Evolutionary conservation across 2,329 filamentous ascomycete species (phyloP).

Genomic region (Colletotrichum sp.): DNA sequence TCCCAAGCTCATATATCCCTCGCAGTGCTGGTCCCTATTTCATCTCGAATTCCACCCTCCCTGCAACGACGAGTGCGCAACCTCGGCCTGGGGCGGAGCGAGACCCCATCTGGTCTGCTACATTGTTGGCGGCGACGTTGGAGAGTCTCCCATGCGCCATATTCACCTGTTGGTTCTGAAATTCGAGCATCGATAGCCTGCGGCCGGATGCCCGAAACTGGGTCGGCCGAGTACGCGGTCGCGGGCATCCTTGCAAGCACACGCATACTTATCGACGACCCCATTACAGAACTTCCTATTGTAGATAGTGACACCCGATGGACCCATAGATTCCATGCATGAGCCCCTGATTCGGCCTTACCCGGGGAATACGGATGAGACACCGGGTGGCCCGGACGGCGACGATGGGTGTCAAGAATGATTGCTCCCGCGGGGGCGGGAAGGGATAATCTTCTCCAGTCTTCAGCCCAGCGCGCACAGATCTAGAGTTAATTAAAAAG

Average conservation of each 20-base stretch:
- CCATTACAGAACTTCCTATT: slow-evolving; percentile 7
- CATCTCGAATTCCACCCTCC: background rate
- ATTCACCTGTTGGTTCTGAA: background rate
- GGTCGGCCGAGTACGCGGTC: background rate
- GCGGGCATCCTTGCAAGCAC: background rate
- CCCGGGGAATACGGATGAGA: background rate
- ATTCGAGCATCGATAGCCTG: background rate
- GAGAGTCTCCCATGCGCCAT: background rate
- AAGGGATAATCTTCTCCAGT: background rate
- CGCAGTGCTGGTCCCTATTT: background rate
- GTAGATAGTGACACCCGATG: background rate
- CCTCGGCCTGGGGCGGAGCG: background rate
- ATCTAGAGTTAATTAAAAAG: background rate
- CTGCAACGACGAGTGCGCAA: background rate
- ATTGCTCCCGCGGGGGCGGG: background rate
- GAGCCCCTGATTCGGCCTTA: background rate
- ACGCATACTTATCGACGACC: background rate
- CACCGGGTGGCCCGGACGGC: background rate
- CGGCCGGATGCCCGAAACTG: slow-evolving; percentile 3
- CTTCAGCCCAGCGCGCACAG: background rate
- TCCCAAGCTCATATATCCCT: slow-evolving; percentile 11
- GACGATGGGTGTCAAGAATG: background rate
- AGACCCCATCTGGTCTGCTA: background rate
- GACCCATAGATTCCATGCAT: background rate
- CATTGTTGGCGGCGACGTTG: background rate